Evolutionary conservation across 2,329 filamentous ascomycete genomes (phyloP).

Genomic region (Penicillium sp.): DNA sequence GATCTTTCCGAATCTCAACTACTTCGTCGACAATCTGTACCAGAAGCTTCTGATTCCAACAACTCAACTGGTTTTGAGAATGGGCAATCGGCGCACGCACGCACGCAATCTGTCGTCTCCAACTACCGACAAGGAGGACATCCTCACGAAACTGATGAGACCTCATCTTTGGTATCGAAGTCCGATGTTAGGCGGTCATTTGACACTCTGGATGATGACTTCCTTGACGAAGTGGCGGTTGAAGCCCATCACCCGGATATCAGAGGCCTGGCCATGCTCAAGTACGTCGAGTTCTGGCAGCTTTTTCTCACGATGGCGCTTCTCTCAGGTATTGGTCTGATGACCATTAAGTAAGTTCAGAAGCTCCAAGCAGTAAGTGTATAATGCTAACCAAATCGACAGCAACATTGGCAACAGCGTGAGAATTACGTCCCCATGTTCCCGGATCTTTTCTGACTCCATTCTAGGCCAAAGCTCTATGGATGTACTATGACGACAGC

Average conservation of each 20-base stretch:
- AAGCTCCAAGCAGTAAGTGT: not conserved
- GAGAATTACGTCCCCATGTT: constrained; percentile 16
- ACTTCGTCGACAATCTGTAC: constrained; percentile 31
- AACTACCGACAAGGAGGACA: constrained; percentile 23
- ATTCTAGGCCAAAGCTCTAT: constrained; percentile 67
- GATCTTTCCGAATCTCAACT: constrained; percentile 34
- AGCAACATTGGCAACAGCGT: constrained; percentile 94
- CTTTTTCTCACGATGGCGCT: constrained; percentile 83
- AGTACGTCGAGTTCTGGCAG: constrained; percentile 81
- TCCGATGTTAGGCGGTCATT: constrained; percentile 49
- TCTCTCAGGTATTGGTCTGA: constrained; percentile 88
- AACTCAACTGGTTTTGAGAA: constrained; percentile 32
- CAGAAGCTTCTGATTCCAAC: constrained; percentile 27
- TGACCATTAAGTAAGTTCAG: constrained; percentile 89
- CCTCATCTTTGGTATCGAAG: constrained; percentile 74
- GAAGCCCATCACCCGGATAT: constrained; percentile 85
- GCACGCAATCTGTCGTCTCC: constrained; percentile 32
- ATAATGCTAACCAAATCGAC: constrained; percentile 29
- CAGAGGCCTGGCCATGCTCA: constrained; percentile 73
- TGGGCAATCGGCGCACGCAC: constrained; percentile 24
- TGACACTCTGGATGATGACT: constrained; percentile 49
- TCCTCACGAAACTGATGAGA: constrained; percentile 62
- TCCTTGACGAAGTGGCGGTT: constrained; percentile 61
- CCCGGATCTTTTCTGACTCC: not conserved
- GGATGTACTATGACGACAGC: constrained; percentile 77